phyloP scores from a whole-genome alignment of 176 grass and related monocot genomes.

The Triticum aestivum region IWGSC_CS_RefSeq_v2.1 NC_057812.1:198745122-198745621 shows the following conservation, averaged over 20 bases:
- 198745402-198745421: slow-evolving; percentile 84
- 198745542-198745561: slow-evolving; percentile 79
- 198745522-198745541: slow-evolving; percentile 8
- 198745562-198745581: slow-evolving; percentile 97
- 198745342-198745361: slow-evolving; percentile 88
- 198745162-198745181: background rate
- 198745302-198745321: slow-evolving; percentile 76
- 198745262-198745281: slow-evolving; percentile 17
- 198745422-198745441: slow-evolving; percentile 81
- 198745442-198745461: slow-evolving; percentile 90
- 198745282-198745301: background rate
- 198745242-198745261: background rate
- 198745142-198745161: background rate
- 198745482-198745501: slow-evolving; percentile 16
- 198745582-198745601: slow-evolving; percentile 91
- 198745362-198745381: slow-evolving; percentile 94
- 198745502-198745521: background rate
- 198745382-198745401: slow-evolving; percentile 99
- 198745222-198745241: background rate
- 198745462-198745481: slow-evolving; percentile 87
- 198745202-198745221: background rate
- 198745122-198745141: background rate
- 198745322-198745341: slow-evolving; percentile 93
- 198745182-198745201: background rate
- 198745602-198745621: slow-evolving; percentile 89